phyloP scores from a whole-genome alignment of 2,329 filamentous ascomycete genomes.

The Phyllosticta citribraziliensis region DNA sequence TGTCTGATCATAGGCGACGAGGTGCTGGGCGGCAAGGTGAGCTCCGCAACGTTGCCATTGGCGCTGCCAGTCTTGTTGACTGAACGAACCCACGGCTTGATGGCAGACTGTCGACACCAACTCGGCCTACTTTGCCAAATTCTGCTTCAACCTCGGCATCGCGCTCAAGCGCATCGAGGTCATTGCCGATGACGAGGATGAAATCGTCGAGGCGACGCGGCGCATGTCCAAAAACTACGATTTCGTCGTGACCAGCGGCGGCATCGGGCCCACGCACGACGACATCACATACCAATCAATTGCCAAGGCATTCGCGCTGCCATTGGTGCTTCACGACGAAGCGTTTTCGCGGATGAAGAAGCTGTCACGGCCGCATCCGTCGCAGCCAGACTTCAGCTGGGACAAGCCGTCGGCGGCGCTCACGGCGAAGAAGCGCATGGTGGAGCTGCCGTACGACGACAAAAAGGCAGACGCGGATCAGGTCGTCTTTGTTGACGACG shows the following conservation, averaged over 20 bases:
- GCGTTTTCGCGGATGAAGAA: slow-evolving; percentile 76
- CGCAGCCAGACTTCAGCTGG: slow-evolving; percentile 72
- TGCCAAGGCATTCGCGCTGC: slow-evolving; percentile 74
- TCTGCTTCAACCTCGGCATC: slow-evolving; percentile 55
- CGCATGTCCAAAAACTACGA: slow-evolving; percentile 88
- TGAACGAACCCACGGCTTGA: background rate
- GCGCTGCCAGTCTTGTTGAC: background rate
- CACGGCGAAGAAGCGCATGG: slow-evolving; percentile 82
- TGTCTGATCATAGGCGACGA: slow-evolving; percentile 97
- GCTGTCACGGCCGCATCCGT: slow-evolving; percentile 63
- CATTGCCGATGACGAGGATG: slow-evolving; percentile 81
- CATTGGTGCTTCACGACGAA: slow-evolving; percentile 65
- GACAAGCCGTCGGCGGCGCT: slow-evolving; percentile 68
- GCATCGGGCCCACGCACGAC: slow-evolving; percentile 94
- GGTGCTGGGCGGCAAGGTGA: slow-evolving; percentile 80
- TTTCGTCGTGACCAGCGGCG: slow-evolving; percentile 89
- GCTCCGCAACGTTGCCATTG: slow-evolving; percentile 2
- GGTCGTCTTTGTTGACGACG: slow-evolving; percentile 66
- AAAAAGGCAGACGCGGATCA: slow-evolving; percentile 57
- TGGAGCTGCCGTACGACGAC: slow-evolving; percentile 70
- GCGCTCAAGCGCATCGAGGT: slow-evolving; percentile 81
- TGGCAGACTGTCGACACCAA: slow-evolving; percentile 55
- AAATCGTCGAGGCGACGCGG: slow-evolving; percentile 78
- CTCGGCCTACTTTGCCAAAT: slow-evolving; percentile 55
- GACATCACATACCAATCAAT: slow-evolving; percentile 96